These are phyloP conservation scores for Mucor velutinosus DNA, from an alignment of 371 early-diverging fungal genomes.

Conservation along the genomic window DNA sequence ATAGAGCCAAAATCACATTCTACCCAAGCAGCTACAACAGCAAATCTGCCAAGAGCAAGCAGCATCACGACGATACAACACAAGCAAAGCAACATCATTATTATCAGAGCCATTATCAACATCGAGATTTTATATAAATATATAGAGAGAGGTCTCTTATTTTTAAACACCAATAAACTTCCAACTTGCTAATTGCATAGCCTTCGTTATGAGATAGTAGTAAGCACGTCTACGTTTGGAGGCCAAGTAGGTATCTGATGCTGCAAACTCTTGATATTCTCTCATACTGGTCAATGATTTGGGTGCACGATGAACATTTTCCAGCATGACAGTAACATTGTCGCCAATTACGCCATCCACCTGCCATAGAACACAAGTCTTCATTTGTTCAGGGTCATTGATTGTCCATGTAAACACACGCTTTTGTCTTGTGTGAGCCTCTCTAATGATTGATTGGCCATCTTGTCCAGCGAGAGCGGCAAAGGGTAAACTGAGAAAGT, in stretches of 20 bases:
- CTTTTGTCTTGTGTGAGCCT: constrained; percentile 54
- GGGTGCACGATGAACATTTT: constrained; percentile 31
- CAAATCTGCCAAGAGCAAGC: not conserved
- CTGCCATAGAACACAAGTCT: constrained; percentile 49
- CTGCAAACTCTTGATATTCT: constrained; percentile 20
- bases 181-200: constrained; percentile 24
- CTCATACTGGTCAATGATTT: constrained; percentile 9
- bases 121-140: not conserved
- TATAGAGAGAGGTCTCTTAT: not conserved
- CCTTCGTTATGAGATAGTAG: constrained; percentile 19
- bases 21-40: not conserved
- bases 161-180: constrained; percentile 17
- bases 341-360: constrained; percentile 63
- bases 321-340: constrained; percentile 40
- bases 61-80: not conserved
- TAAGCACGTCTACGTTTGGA: constrained; percentile 21
- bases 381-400: constrained; percentile 53
- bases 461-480: constrained; percentile 46
- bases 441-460: constrained; percentile 54
- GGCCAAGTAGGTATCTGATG: constrained; percentile 20
- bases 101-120: not conserved
- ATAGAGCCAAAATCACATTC: not conserved
- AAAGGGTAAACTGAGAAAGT: constrained; percentile 58
- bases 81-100: not conserved
- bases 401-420: constrained; percentile 64